These are phyloP conservation scores for Mortierella sp. DNA, from an alignment of 371 early-diverging fungal species.

Conservation along the genomic window DNA sequence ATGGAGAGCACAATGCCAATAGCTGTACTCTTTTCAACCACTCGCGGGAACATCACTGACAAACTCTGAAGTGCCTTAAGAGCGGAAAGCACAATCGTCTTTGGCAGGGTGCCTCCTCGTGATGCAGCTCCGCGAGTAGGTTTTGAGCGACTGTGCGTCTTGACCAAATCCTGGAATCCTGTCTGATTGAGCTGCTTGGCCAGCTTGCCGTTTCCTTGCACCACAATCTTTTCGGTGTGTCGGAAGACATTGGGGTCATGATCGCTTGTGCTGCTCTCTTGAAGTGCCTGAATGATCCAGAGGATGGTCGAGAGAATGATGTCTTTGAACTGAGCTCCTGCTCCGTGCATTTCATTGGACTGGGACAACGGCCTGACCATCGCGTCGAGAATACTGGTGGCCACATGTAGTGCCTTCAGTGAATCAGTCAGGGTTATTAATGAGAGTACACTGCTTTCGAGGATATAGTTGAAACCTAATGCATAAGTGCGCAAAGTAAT, in stretches of 20 bases:
- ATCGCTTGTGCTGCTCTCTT: conserved; percentile 22
- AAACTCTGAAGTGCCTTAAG: conserved; percentile 43
- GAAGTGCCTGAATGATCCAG: conserved; percentile 51
- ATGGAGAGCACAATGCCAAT: conserved; percentile 55
- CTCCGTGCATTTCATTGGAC: conserved; percentile 32
- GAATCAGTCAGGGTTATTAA: conserved; percentile 36
- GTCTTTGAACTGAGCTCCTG: conserved; percentile 30
- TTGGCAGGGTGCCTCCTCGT: conserved; percentile 52
- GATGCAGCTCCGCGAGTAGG: conserved; percentile 32
- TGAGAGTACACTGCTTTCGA: conserved; percentile 37
- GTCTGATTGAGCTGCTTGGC: conserved; percentile 30
- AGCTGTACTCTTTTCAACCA: conserved; percentile 43
- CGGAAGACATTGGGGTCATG: neutral
- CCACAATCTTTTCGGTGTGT: conserved; percentile 4
- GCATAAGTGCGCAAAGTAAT: neutral
- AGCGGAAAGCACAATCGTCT: conserved; percentile 42
- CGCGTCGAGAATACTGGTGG: conserved; percentile 46
- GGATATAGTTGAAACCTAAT: conserved; percentile 40
- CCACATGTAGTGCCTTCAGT: conserved; percentile 53
- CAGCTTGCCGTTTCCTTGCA: conserved; percentile 30
- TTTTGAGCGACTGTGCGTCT: conserved; percentile 30
- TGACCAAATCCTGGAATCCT: conserved; percentile 31
- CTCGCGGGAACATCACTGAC: conserved; percentile 25
- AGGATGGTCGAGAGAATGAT: conserved; percentile 41
- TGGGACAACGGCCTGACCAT: conserved; percentile 41